Evolutionary conservation across 2,329 filamentous ascomycete genomes (phyloP).

Genomic region (Hirsutella minnesotensis): DNA sequence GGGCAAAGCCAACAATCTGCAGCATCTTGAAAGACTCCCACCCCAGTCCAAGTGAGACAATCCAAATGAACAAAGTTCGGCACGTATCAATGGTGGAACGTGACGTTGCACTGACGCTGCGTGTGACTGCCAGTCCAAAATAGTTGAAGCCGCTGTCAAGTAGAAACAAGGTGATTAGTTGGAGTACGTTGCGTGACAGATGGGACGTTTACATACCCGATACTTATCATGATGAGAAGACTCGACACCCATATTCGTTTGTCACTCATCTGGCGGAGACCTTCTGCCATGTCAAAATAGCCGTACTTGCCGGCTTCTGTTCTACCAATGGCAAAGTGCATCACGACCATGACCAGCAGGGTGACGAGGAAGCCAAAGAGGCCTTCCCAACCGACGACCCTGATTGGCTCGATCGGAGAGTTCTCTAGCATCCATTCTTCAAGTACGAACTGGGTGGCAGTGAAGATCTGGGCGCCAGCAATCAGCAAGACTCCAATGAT

Average conservation of each 20-base stretch:
- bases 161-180: background rate
- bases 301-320: slow-evolving; percentile 65
- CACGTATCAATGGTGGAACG: slow-evolving; percentile 96
- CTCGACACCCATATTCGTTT: slow-evolving; percentile 63
- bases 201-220: slow-evolving; percentile 51
- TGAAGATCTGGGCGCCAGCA: slow-evolving; percentile 91
- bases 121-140: slow-evolving; percentile 89
- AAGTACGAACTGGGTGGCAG: slow-evolving; percentile 87
- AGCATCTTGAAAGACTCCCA: slow-evolving; percentile 99
- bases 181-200: background rate
- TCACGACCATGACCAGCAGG: slow-evolving; percentile 61
- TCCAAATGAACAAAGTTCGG: slow-evolving; percentile 95
- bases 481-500: slow-evolving; percentile 81
- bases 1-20: slow-evolving; percentile 75
- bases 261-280: slow-evolving; percentile 66
- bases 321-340: slow-evolving; percentile 67
- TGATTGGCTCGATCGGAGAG: slow-evolving; percentile 61
- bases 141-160: slow-evolving; percentile 81
- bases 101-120: slow-evolving; percentile 79
- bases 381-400: slow-evolving; percentile 93
- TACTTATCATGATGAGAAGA: slow-evolving; percentile 90
- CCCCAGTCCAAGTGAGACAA: slow-evolving; percentile 81
- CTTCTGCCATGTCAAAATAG: slow-evolving; percentile 84
- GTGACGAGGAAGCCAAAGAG: slow-evolving; percentile 81
- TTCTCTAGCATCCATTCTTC: slow-evolving; percentile 81